A percentile compares a stretch with the other conserved stretches of the same genome.
These are phyloP conservation scores for Scleromitrula shiraiana DNA, from an alignment of 2,329 filamentous ascomycete genomes.

Conservation along the genomic window DNA sequence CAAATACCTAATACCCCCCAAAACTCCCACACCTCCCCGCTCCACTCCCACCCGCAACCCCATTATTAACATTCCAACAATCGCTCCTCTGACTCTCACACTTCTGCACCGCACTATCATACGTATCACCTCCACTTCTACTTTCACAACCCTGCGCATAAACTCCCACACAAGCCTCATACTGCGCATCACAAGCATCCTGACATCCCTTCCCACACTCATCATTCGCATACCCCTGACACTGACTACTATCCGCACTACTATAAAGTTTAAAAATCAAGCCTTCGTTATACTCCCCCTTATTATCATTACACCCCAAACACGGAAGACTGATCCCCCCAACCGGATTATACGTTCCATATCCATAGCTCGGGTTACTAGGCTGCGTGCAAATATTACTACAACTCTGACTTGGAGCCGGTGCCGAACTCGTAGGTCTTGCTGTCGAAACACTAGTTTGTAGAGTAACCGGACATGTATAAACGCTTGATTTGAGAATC, in stretches of 20 bases:
- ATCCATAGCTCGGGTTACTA: conserved; percentile 51
- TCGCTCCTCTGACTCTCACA: conserved; percentile 43
- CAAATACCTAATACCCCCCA: no score
- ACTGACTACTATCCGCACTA: conserved; percentile 35
- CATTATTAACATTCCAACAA: conserved; percentile 38
- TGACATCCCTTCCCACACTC: conserved; percentile 36
- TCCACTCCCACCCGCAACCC: conserved; percentile 31
- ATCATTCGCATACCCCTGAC: conserved; percentile 36
- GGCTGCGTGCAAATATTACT: conserved; percentile 43
- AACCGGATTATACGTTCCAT: conserved; percentile 54
- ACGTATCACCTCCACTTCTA: conserved; percentile 16
- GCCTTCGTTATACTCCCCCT: conserved; percentile 32
- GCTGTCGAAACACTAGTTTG: conserved; percentile 28
- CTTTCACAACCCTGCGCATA: conserved; percentile 42
- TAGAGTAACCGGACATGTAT: conserved; percentile 24
- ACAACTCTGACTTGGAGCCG: conserved; percentile 40
- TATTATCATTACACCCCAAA: conserved; percentile 47
- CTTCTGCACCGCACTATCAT: conserved; percentile 32
- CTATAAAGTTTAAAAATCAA: conserved; percentile 48
- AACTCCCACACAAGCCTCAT: conserved; percentile 38
- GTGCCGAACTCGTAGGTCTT: conserved; percentile 33
- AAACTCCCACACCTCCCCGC: conserved; percentile 35
- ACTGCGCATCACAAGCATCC: conserved; percentile 47
- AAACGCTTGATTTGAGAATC: conserved; percentile 31
- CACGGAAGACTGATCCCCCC: conserved; percentile 44